phyloP scores from a whole-genome alignment of 371 early-diverging fungal genomes.

The Mortierella sp. region DNA sequence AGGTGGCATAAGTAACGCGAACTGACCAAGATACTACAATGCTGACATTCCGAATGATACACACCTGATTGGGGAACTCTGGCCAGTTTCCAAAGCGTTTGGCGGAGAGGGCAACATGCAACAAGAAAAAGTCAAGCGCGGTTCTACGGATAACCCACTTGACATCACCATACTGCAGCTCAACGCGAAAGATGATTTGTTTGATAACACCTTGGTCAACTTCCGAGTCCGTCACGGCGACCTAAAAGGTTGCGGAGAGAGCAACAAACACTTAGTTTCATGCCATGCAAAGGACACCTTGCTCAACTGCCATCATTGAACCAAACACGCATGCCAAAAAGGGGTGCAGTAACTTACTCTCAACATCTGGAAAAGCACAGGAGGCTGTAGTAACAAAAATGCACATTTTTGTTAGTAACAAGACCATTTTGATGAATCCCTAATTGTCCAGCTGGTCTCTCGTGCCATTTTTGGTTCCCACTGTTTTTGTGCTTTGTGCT shows the following conservation, averaged over 20 bases:
- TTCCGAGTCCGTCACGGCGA: constrained; percentile 68
- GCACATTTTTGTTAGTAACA: not conserved
- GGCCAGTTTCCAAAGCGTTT: constrained; percentile 62
- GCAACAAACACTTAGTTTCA: no score
- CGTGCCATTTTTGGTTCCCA: not conserved
- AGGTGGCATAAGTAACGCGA: no score
- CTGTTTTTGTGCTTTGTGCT: not conserved
- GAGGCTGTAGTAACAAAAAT: constrained; percentile 18
- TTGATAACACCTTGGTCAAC: constrained; percentile 46
- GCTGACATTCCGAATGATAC: not conserved
- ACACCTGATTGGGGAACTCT: constrained; percentile 65
- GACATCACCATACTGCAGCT: constrained; percentile 83
- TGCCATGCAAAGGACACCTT: no score
- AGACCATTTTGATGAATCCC: no score
- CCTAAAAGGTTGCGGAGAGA: no score
- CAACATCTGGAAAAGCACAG: constrained; percentile 46
- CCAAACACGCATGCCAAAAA: not conserved
- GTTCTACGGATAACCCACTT: constrained; percentile 82
- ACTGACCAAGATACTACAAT: not conserved
- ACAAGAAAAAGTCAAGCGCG: constrained; percentile 74
- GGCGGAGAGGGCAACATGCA: constrained; percentile 72
- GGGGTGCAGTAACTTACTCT: constrained; percentile 6
- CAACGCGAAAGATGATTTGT: constrained; percentile 69
- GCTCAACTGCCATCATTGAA: no score
- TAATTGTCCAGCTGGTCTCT: no score